Conservation (phyloP, 179 eudicot species). For the Amaranthus tricolor region DNA sequence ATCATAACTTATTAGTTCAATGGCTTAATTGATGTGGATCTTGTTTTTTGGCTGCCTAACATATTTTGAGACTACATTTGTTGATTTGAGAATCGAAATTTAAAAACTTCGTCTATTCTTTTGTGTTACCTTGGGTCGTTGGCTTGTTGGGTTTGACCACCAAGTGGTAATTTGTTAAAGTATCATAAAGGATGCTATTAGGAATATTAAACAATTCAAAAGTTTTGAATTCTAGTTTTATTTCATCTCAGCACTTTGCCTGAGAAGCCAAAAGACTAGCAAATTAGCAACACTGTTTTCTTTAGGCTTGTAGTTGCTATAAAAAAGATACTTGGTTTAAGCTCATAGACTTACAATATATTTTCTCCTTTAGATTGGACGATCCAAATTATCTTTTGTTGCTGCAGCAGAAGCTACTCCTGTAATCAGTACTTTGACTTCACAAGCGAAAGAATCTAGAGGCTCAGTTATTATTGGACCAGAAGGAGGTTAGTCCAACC, state of each 20-base stretch:
- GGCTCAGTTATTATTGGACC: slow-evolving; percentile 86
- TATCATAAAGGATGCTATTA: not conserved
- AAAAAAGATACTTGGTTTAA: not conserved
- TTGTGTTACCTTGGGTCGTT: not conserved
- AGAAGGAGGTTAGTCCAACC: slow-evolving; percentile 79
- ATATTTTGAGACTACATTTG: not conserved
- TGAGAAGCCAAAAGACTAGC: not conserved
- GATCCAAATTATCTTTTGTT: slow-evolving; percentile 64
- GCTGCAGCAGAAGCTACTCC: slow-evolving; percentile 89
- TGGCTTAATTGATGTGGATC: not conserved
- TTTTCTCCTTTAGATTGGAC: slow-evolving; percentile 44
- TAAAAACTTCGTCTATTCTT: not conserved
- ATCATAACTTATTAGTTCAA: not conserved
- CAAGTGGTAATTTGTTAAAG: not conserved
- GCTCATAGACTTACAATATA: not conserved
- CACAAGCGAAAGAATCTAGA: slow-evolving; percentile 39
- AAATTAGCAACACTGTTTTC: not conserved
- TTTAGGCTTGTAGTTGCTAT: not conserved
- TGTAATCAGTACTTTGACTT: slow-evolving; percentile 44
- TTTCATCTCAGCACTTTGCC: not conserved
- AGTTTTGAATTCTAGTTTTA: not conserved
- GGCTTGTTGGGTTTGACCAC: not conserved
- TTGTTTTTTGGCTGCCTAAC: not conserved
- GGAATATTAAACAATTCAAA: not conserved
- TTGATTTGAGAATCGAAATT: too few species aligned